Conservation (phyloP, 2,329 filamentous ascomycete genomes). For the Sporothrix dimorphospora region DNA sequence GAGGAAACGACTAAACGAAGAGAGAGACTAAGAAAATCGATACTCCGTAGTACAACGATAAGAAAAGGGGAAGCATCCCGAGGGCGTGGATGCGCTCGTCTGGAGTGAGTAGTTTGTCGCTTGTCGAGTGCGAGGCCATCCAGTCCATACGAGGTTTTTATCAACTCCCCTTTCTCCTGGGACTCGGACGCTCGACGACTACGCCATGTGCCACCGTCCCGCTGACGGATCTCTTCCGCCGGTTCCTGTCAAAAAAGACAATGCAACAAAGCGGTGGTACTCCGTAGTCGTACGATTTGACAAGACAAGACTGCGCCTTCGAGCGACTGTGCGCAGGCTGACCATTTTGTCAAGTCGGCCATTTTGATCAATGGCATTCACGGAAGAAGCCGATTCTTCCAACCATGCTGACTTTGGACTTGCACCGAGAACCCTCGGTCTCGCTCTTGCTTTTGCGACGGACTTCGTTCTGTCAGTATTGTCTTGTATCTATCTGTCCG, state of each 20-base stretch:
- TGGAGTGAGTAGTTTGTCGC: too few relatives aligned
- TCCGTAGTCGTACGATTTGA: slow-evolving; percentile 14
- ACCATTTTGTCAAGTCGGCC: background rate
- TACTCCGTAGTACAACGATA: too few relatives aligned
- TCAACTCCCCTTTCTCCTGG: background rate
- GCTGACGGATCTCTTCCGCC: background rate
- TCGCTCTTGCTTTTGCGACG: background rate
- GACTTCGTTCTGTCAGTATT: background rate
- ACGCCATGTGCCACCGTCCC: background rate
- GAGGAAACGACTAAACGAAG: background rate
- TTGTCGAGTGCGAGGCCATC: too few relatives aligned
- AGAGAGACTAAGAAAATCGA: background rate
- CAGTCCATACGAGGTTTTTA: background rate
- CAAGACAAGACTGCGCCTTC: background rate
- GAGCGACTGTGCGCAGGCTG: background rate
- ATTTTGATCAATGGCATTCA: background rate
- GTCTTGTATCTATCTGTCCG: background rate
- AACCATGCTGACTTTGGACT: too few relatives aligned
- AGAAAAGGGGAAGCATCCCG: background rate
- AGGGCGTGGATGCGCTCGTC: background rate
- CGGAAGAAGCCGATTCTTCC: background rate
- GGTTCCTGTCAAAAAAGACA: background rate
- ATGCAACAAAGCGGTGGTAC: background rate
- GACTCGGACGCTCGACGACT: background rate
- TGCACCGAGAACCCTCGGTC: background rate